Base-by-base conservation (phyloP, 768 basidiomycete genomes). In the Trametopsis cervina region DNA sequence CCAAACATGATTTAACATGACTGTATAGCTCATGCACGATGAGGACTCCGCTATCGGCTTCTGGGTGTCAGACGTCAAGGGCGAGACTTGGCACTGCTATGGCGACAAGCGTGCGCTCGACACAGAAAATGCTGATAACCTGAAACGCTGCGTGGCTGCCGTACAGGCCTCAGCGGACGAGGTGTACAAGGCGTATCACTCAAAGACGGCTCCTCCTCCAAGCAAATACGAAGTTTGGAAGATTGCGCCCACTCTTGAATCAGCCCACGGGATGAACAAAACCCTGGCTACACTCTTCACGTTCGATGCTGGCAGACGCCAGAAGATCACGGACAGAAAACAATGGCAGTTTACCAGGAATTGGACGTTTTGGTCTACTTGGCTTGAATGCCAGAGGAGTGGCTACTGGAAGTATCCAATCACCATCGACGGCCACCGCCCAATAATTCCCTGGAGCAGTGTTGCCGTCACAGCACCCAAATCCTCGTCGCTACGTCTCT, bases 11-110 rank as follows among this genome's bases (percentile, higher is more conserved):
- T 35, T 35, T 35, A 35, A n/a, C n/a, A 10, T n/a, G 33, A n/a
- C 33, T 20, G 21, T 11, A 17, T 33, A 55, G 54, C 46, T 21
- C 24, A 55, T 55, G 54, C 51, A 52, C 50, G 54, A 55, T 26
- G 51, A 55, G 41, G 54, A 55, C 50, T 10, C 20, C 22, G 54
- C 51, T 5, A 52, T 55, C 45, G 54, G 54, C 13, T 40, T 55
- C 15, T 17, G 43, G 13, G 54, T 55, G 9, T 2, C n/a, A 35
- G 44, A 52, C 46, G 47, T 24, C 10, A 35, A 9, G 5, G 47
- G 51, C 7, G 44, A 49, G 17, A 22, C 36, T 37, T 55, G 54
- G 47, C 37, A 11, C 7, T 27, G 20, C 38, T 55, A 45, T 21
- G 54, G 51, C 27, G 44, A 46, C 51, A 49, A 39, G 21, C 46